Evolutionary conservation across 306 rosid species (phyloP).

Genomic region (Begonia fuchsioides): DNA sequence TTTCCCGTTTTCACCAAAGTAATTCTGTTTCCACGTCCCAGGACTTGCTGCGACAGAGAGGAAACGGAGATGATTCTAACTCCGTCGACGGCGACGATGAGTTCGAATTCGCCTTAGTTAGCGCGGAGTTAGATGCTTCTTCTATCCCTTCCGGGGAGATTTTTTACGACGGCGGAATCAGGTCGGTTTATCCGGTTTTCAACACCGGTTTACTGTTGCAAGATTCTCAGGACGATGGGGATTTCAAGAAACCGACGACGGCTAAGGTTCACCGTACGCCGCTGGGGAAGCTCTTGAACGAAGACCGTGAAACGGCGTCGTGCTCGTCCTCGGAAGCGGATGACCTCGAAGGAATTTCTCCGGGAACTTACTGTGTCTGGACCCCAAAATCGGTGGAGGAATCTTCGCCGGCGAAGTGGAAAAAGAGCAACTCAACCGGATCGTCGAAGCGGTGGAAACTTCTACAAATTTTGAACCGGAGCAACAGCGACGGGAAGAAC

Average conservation of each 20-base stretch:
- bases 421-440: slow-evolving; percentile 38
- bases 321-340: slow-evolving; percentile 52
- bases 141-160: slow-evolving; percentile 70
- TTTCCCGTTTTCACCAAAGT: neutral
- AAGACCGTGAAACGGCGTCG: slow-evolving; percentile 42
- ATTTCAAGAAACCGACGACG: slow-evolving; percentile 8
- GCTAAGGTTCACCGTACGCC: slow-evolving; percentile 26
- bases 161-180: slow-evolving; percentile 76
- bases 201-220: slow-evolving; percentile 19
- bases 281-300: slow-evolving; percentile 57
- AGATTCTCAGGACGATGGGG: slow-evolving; percentile 8
- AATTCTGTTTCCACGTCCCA: neutral
- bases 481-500: slow-evolving; percentile 39
- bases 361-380: slow-evolving; percentile 58
- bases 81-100: slow-evolving; percentile 18
- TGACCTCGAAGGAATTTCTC: slow-evolving; percentile 28
- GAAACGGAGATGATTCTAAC: neutral
- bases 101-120: slow-evolving; percentile 45
- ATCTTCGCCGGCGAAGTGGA: slow-evolving; percentile 11
- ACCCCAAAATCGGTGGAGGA: slow-evolving; percentile 17
- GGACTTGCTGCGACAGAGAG: neutral
- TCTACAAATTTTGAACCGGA: slow-evolving; percentile 33
- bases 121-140: slow-evolving; percentile 18
- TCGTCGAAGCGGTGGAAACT: slow-evolving; percentile 62
- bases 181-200: slow-evolving; percentile 48